Evolutionary conservation across 768 basidiomycete genomes (phyloP), one percentile per base, ranked within the genome.

Genomic region (Rhodotorula graminis): DNA sequence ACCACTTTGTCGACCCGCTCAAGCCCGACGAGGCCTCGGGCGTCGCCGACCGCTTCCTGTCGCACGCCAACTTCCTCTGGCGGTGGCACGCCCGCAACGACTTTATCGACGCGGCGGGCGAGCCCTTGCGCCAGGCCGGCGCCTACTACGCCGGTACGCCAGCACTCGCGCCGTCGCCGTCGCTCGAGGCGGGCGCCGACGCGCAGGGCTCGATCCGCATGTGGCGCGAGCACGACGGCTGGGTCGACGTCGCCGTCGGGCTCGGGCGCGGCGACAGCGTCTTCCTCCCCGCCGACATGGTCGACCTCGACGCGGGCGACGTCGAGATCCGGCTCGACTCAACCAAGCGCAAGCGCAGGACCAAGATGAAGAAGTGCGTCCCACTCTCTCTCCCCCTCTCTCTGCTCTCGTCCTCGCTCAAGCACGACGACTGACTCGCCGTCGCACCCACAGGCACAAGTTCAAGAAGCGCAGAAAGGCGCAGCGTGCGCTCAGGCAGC

Each of bases 381-480:
- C 2, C 7, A 12, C 25, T 19, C 40, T 44, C 18, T 18, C 40
- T 3, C 25, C 42, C 12, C 25, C 40, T 11, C 14, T 19, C 49
- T 2, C 46, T 10, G 1, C 23, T 40, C 12, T 9, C 46, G 0
- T 21, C 2, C 33, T 27, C 12, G 14, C 25, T 11, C 50, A 25
- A 49, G 31, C 16, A 31, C 11, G 15, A 11, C 10, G 7, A 18
- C 40, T 44, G 40, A 60, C 42, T 12, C 42, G 19, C 23, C 3
- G 2, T 27, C 3, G 23, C 47, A 29, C 40, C 27, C 33, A 23
- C 12, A 64, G 64, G 65, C 74, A 76, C 70, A 72, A 76, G 64
- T 72, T 67, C 71, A 65, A 65, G 57, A 76, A 76, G 69, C 57
- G 74, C 59, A 75, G 74, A 76, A 76, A 76, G 71, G 74, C 68